Base-by-base conservation (phyloP, 169 alveolate species). In the Nephromyces sp. region DNA sequence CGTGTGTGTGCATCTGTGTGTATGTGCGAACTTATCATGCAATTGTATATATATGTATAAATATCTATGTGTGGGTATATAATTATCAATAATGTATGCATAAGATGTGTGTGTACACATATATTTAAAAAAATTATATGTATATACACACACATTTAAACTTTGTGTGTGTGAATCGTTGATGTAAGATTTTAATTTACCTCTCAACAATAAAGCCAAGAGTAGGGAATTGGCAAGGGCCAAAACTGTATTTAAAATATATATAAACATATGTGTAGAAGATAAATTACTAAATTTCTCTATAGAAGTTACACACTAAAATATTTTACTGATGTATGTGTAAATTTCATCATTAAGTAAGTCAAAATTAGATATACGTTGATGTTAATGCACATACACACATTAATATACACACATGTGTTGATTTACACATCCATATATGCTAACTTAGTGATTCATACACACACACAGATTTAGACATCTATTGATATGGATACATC, bases 221-320 rank as follows among this genome's bases (percentile, higher is more conserved):
- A 15, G 99, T 97, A 2, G 99, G 99, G 66, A 96, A 89, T 84
- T 97, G 97, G 75, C 99, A 97, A 0, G 99, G 98, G 1, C 99
- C 99, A 82, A 95, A 97, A 76, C 98, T 92, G 33, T 87, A 72
- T 0, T 80, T 2, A 0, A 66, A 57, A 15, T 43, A 15, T 15
- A 15, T 15, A 15, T 15, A n/a, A 43, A 43, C 15, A 43, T 43
- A 43, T n/a, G 15, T 43, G 15, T 43, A 15, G n/a, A 43, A 43
- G 25, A 43, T n/a, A 15, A 43, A 15, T 15, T 15, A 43, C n/a
- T 43, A 43, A 15, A 15, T 43, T n/a, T 43, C 57, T 15, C 57
- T 43, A 15, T 43, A 43, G n/a, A 43, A 43, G n/a, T n/a, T n/a
- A n/a, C n/a, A n/a, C n/a, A n/a, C n/a, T n/a, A n/a, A n/a, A n/a